Conservation (phyloP, 23 red algal genomes). For the Gracilaria domingensis region DNA sequence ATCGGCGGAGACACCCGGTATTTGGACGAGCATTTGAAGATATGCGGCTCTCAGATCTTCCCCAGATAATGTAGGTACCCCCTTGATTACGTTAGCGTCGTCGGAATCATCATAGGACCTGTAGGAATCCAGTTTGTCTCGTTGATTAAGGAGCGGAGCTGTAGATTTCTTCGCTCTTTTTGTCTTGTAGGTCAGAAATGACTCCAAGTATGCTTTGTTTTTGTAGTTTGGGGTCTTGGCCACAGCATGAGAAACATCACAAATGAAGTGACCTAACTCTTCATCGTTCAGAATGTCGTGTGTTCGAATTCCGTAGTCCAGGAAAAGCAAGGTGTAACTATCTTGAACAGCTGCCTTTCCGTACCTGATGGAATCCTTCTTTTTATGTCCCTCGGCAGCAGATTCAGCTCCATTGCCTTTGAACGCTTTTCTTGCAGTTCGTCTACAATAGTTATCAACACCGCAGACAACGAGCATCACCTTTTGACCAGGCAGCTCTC, state of each 20-base stretch:
- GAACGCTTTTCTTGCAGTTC: background rate
- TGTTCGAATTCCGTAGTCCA: constrained; percentile 64
- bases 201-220: constrained; percentile 15
- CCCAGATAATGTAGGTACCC: background rate
- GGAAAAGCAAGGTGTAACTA: constrained; percentile 44
- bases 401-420: background rate
- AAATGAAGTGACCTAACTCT: constrained; percentile 23
- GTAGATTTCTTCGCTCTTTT: background rate
- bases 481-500: background rate
- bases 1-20: constrained; percentile 20
- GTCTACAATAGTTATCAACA: constrained; percentile 36
- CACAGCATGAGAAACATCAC: constrained; percentile 38
- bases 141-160: background rate
- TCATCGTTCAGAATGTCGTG: constrained; percentile 13
- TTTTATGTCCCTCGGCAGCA: background rate
- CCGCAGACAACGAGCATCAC: constrained; percentile 26
- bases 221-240: constrained; percentile 17
- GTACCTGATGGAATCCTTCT: background rate
- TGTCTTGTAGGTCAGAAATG: constrained; percentile 13
- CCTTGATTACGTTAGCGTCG: background rate
- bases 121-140: background rate
- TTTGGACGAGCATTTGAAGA: constrained; percentile 21
- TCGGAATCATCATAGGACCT: background rate
- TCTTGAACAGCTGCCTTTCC: constrained; percentile 37
- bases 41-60: constrained; percentile 16